Conservation (phyloP, 2,329 filamentous ascomycete genomes). For the Harringtonia aguacate region DNA sequence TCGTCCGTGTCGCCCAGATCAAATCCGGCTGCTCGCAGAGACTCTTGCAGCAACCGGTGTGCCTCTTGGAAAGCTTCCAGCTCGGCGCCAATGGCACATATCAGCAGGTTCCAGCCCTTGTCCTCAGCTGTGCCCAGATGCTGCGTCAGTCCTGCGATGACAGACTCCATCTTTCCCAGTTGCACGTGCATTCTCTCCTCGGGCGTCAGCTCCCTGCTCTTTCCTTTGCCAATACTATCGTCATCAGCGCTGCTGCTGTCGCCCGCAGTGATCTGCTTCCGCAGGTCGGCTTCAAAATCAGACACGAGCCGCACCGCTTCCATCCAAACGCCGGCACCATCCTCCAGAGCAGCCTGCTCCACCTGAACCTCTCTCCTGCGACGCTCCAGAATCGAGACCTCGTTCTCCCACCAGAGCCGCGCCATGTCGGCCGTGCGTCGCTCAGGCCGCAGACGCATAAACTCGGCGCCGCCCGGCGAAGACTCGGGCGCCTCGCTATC, state of each 20-base stretch:
- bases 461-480: conserved; percentile 35
- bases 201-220: conserved; percentile 4
- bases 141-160: conserved; percentile 44
- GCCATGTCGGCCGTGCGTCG: conserved; percentile 62
- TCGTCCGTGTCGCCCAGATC: conserved; percentile 12
- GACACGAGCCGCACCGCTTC: conserved; percentile 47
- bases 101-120: conserved; percentile 61
- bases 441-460: conserved; percentile 50
- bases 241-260: not conserved
- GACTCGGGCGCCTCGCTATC: conserved; percentile 10
- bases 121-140: conserved; percentile 44
- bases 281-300: conserved; percentile 54
- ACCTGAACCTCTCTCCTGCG: conserved; percentile 45
- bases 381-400: conserved; percentile 43
- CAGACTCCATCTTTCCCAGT: conserved; percentile 43
- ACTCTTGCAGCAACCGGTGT: conserved; percentile 17
- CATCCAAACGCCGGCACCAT: conserved; percentile 58
- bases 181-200: conserved; percentile 23
- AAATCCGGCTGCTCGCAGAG: conserved; percentile 19
- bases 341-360: conserved; percentile 55
- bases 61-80: conserved; percentile 23
- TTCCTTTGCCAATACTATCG: conserved; percentile 15
- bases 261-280: conserved; percentile 44
- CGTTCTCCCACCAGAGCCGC: conserved; percentile 57
- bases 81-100: conserved; percentile 63